These are phyloP conservation scores for Chaetomium strumarium DNA, from an alignment of 2,329 filamentous ascomycete species.

Conservation along the genomic window DNA sequence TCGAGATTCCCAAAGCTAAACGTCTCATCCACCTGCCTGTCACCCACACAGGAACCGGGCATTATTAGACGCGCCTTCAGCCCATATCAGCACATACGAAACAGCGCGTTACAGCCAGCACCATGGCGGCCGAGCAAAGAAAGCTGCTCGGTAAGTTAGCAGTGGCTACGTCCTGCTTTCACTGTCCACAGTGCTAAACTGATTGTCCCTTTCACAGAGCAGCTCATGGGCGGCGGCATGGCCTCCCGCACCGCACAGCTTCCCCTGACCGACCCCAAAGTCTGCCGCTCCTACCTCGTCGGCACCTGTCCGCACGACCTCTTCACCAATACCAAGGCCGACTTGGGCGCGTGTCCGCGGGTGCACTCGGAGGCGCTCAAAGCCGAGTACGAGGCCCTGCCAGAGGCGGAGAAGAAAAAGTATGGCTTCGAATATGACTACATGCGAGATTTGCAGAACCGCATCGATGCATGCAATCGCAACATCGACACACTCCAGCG, in stretches of 20 bases:
- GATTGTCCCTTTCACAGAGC: conserved; percentile 51
- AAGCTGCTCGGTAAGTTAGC: conserved; percentile 70
- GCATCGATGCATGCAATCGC: conserved; percentile 94
- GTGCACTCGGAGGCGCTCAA: conserved; percentile 86
- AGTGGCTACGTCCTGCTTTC: conserved; percentile 1
- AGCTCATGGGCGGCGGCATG: conserved; percentile 77
- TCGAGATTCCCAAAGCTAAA: conserved; percentile 7
- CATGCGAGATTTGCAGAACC: conserved; percentile 89
- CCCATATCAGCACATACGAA: too few species aligned
- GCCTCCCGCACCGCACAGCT: conserved; percentile 72
- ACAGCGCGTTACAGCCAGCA: not conserved
- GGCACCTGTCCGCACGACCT: conserved; percentile 97
- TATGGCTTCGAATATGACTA: conserved; percentile 97
- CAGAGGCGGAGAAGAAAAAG: conserved; percentile 64
- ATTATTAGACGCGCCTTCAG: too few species aligned
- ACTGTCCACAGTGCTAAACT: conserved; percentile 5
- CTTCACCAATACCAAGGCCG: conserved; percentile 99
- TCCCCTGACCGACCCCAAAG: conserved; percentile 83
- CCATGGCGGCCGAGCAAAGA: conserved; percentile 93
- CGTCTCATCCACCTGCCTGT: not conserved
- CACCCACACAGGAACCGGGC: too few species aligned
- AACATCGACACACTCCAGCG: conserved; percentile 87
- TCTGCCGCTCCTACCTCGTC: conserved; percentile 88
- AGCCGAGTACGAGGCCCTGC: conserved; percentile 74
- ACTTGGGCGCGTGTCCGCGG: conserved; percentile 83